These are phyloP conservation scores for Crithidia thermophila DNA, from an alignment of 208 protist genomes.

Conservation along the genomic window DNA sequence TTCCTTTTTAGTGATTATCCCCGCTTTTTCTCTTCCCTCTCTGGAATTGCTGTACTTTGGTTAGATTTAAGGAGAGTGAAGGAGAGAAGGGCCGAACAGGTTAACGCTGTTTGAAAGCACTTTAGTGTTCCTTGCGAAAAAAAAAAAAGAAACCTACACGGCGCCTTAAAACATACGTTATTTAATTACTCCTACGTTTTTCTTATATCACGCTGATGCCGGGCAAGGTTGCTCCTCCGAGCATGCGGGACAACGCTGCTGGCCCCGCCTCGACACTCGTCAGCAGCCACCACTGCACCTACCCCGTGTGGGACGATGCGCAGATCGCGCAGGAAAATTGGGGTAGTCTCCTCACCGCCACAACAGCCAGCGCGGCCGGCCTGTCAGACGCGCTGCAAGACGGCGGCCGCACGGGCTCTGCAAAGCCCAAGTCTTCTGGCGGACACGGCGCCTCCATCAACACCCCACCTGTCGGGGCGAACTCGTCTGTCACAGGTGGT, in stretches of 20 bases:
- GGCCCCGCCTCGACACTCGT: slow-evolving; percentile 11
- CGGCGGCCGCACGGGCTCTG: not conserved
- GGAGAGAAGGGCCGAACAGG: too few species aligned
- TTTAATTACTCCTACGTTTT: too few species aligned
- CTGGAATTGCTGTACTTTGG: too few species aligned
- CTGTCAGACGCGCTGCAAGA: not conserved
- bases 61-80: too few species aligned
- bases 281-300: slow-evolving; percentile 14
- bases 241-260: not conserved
- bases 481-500: too few species aligned
- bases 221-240: not conserved
- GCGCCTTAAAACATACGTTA: too few species aligned
- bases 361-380: not conserved
- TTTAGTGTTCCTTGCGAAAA: too few species aligned
- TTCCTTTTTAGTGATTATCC: too few species aligned
- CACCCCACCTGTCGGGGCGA: too few species aligned
- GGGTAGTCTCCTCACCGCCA: slow-evolving; percentile 46
- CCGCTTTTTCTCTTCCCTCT: too few species aligned
- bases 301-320: slow-evolving; percentile 80
- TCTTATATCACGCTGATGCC: slow-evolving; percentile 12
- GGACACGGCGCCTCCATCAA: not conserved
- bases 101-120: too few species aligned
- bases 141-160: too few species aligned
- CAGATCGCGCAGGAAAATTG: slow-evolving; percentile 82
- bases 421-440: slow-evolving; percentile 5